Evolutionary conservation across 116 monocot genomes (phyloP), one percentile per base, ranked within the genome.

Genomic region (Thalassia testudinum): DNA sequence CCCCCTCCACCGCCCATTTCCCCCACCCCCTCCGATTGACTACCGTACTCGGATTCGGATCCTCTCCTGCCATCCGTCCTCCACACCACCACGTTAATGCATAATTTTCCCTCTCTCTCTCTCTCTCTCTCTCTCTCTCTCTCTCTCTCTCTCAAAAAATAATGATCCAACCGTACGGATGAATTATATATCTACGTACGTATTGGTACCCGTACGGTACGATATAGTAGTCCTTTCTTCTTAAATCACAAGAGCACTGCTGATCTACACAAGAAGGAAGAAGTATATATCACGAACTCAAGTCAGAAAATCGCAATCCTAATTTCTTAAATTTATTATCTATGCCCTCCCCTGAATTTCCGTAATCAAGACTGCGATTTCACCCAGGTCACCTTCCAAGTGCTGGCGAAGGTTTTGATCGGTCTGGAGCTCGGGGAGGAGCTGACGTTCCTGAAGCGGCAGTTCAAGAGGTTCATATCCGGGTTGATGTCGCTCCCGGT

Each of bases 401-500:
- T 83, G 23, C 75, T 86, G 42, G 87, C 86, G 27, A 79, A 70
- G 53, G 72, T 62, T 2, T 58, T 92, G 72, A 92, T 86, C 15
- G 77, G 87, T 5, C 54, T 92, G 34, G 45, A 45, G 45, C 15
- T 16, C 7, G 92, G 92, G 2, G 62, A 72, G 24, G 70, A 92
- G 26, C 75, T 82, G 82, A 59, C 61, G 27, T 77, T 72, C 64
- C 62, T 92, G 24, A 83, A 80, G 70, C 56, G 66, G 28, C 75
- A 86, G 50, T 92, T 86, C 56, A 74, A 71, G 26, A 75, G 75
- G 75, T 92, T 92, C 49, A 83, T 86, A 56, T 72, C 78, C 2
- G 92, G 92, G 2, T 57, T 92, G 49, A 92, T 92, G 70, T 86
- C 86, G 15, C 48, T 92, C 12, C 92, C 92, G 0, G 54, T 92